phyloP scores from a whole-genome alignment of 192 early-diverging fungal genomes.

The Chytriomyces sp. region DNA sequence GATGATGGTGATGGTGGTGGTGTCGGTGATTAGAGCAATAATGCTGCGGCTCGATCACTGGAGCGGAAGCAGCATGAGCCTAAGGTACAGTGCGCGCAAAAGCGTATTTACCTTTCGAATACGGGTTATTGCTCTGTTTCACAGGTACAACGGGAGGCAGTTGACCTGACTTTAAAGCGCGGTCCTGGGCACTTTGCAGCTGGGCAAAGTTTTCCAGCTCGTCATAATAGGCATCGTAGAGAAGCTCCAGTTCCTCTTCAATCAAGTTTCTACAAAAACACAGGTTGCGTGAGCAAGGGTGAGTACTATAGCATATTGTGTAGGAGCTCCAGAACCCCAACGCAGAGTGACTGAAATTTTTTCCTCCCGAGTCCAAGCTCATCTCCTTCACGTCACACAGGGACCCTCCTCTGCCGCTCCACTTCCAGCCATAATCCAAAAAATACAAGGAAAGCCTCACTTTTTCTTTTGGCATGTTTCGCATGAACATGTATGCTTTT shows the following conservation, averaged over 20 bases:
- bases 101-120: conserved; percentile 25
- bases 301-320: no score
- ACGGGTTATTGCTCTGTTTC: conserved; percentile 22
- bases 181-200: conserved; percentile 48
- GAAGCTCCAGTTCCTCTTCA: conserved; percentile 81
- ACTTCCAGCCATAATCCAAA: no score
- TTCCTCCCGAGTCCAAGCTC: no score
- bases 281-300: no score
- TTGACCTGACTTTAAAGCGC: background rate
- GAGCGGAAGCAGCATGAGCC: background rate
- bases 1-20: conserved; percentile 18
- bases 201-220: conserved; percentile 86
- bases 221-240: conserved; percentile 89
- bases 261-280: conserved; percentile 69
- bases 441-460: conserved; percentile 46
- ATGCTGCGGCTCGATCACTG: conserved; percentile 45
- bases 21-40: conserved; percentile 36
- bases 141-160: background rate
- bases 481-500: conserved; percentile 82
- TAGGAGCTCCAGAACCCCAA: no score
- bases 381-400: no score
- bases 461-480: conserved; percentile 79
- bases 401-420: no score
- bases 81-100: background rate
- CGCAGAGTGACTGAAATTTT: no score